Evolutionary conservation across 257 asterid species (phyloP).

Genomic region (Solanum peruvianum): DNA sequence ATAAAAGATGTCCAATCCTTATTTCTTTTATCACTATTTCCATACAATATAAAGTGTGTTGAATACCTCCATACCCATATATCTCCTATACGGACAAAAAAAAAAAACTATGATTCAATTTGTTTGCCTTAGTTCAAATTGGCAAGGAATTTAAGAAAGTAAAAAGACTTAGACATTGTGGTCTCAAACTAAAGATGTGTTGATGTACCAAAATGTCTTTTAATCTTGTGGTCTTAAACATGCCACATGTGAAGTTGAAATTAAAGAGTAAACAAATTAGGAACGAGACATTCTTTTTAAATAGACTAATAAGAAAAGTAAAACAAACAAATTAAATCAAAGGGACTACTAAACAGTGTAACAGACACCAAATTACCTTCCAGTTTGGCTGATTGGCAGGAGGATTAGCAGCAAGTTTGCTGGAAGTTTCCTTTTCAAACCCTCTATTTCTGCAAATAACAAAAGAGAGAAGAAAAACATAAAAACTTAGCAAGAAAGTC

Average conservation of each 20-base stretch:
- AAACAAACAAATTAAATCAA: neutral
- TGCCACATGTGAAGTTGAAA: neutral
- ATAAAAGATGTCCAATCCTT: neutral
- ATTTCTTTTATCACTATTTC: neutral
- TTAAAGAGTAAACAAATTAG: neutral
- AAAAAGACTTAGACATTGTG: neutral
- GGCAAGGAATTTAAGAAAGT: neutral
- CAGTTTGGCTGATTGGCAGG: conserved; percentile 71
- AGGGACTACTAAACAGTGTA: neutral
- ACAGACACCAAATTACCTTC: conserved; percentile 54
- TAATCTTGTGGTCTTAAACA: neutral
- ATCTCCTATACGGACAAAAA: neutral
- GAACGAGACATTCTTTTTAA: neutral
- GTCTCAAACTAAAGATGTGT: neutral
- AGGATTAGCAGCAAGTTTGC: conserved; percentile 81
- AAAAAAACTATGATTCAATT: neutral
- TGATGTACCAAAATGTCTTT: neutral
- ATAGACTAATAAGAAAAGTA: neutral
- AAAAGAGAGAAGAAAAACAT: neutral
- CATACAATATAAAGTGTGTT: neutral
- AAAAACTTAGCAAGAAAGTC: neutral
- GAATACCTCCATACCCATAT: neutral
- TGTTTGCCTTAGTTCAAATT: neutral
- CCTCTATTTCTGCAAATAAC: conserved; percentile 59
- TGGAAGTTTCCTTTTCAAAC: conserved; percentile 86